phyloP scores from a whole-genome alignment of 257 asterid genomes.

The Forsythia viridissima region DNA sequence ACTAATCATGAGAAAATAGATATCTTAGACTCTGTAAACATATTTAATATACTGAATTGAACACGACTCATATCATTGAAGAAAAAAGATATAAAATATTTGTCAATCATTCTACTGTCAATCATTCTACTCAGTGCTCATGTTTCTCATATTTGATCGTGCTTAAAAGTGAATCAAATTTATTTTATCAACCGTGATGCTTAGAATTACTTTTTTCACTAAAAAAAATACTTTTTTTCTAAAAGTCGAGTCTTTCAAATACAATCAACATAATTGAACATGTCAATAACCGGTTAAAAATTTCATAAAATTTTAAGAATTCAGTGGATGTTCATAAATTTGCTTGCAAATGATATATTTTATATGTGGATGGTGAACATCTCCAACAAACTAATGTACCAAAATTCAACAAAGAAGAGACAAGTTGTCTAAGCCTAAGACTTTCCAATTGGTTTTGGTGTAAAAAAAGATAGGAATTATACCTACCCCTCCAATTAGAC shows the following conservation, averaged over 20 bases:
- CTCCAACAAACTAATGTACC: background rate
- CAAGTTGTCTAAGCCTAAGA: background rate
- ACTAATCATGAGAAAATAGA: background rate
- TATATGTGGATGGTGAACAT: background rate
- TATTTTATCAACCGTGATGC: no score
- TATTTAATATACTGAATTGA: no score
- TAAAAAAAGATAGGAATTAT: background rate
- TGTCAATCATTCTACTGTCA: no score
- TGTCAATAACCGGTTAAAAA: no score
- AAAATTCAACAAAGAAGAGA: background rate
- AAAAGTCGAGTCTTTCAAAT: no score
- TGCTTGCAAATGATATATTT: background rate
- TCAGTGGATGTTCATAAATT: background rate
- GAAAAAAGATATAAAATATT: background rate
- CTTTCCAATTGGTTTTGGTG: background rate
- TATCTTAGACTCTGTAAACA: background rate
- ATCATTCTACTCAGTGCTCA: no score
- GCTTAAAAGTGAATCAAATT: no score
- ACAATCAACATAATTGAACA: no score
- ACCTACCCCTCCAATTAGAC: background rate
- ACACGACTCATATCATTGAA: background rate
- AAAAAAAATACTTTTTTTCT: no score
- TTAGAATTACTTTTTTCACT: no score
- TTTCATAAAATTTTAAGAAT: no score
- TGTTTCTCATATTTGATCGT: background rate